Base-by-base conservation (phyloP, 345 rosid species). In the Syzygium oleosum region DNA sequence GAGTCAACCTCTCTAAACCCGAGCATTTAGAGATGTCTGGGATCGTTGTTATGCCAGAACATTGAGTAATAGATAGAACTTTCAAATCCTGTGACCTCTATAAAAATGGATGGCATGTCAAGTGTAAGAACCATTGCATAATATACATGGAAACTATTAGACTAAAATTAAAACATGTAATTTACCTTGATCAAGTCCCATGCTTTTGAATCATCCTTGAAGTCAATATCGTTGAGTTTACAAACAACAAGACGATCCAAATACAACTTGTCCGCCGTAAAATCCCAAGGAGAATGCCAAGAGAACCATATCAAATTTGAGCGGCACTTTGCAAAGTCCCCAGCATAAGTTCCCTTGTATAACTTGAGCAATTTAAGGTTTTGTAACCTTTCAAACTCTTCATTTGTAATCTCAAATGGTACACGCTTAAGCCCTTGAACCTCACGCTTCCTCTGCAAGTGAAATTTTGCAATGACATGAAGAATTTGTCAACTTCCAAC, bases 281-380 rank as follows among this genome's bases (percentile, higher is more conserved):
- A 23, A 10, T 56, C 63, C n/a, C 0, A 12, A 56, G n/a, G 12
- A 23, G 25, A 56, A 21, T 21, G 25, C 59, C 59, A 55, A 55
- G 25, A 21, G 7, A 55, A 7, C 59, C 59, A 55, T 55, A 5
- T 56, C 0, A 56, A 56, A 9, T 56, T 56, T 56, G 63, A 56
- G 10, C 3, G 14, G 4, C 14, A 56, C 0, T 0, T 56, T 10
- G 1, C n/a, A 23, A 56, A 56, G 14, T 56, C n/a, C n/a, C 63
- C 63, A 1, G 3, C n/a, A 56, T 1, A 56, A 10, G 63, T 56
- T 56, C n/a, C 63, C 5, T 1, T 0, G 0, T 2, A 0, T 4
- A 56, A 10, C n/a, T 56, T 2, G 3, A 56, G 63, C 2, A 9
- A 10, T 56, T n/a, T 56, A 23, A 56, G n/a, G n/a, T 56, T 56